These are phyloP conservation scores for Globisporangium irregulare DNA, from an alignment of 352 stramenopile genomes.

Conservation along the genomic window DNA sequence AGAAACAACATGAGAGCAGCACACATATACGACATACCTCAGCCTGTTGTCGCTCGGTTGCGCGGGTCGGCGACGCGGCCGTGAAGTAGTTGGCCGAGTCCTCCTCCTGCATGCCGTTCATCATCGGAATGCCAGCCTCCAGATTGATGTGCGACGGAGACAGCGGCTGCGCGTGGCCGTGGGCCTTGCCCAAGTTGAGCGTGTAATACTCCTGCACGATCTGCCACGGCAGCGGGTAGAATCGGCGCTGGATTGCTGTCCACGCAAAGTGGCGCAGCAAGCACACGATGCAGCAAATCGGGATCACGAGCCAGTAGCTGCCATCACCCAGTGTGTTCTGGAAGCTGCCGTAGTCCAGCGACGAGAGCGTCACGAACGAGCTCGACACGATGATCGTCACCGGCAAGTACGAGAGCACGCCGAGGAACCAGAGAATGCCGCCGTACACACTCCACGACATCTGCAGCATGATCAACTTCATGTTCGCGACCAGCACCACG, in stretches of 20 bases:
- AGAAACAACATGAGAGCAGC: no score
- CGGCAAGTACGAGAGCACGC: conserved; percentile 65
- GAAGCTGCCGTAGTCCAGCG: conserved; percentile 69
- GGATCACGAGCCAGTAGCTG: conserved; percentile 73
- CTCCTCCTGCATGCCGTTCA: conserved; percentile 36
- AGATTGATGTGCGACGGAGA: conserved; percentile 42
- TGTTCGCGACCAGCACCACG: conserved; percentile 92
- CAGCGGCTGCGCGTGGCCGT: conserved; percentile 16
- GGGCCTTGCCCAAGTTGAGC: conserved; percentile 21
- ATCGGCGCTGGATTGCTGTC: conserved; percentile 68
- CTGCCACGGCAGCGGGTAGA: conserved; percentile 76
- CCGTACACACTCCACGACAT: conserved; percentile 72
- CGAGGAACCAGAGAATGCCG: conserved; percentile 49
- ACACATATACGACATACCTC: conserved; percentile 6
- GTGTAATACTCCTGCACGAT: conserved; percentile 80
- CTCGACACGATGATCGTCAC: conserved; percentile 60
- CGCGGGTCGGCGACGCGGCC: conserved; percentile 22
- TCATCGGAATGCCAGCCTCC: conserved; percentile 44
- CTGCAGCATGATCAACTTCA: conserved; percentile 87
- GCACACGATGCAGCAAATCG: conserved; percentile 46
- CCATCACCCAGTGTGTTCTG: conserved; percentile 64
- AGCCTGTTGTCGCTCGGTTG: background rate
- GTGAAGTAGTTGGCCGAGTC: conserved; percentile 40
- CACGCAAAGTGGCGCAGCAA: conserved; percentile 70
- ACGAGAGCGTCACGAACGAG: conserved; percentile 59